phyloP scores from a whole-genome alignment of 371 early-diverging fungal species.

The Rhizopus delemar region DNA sequence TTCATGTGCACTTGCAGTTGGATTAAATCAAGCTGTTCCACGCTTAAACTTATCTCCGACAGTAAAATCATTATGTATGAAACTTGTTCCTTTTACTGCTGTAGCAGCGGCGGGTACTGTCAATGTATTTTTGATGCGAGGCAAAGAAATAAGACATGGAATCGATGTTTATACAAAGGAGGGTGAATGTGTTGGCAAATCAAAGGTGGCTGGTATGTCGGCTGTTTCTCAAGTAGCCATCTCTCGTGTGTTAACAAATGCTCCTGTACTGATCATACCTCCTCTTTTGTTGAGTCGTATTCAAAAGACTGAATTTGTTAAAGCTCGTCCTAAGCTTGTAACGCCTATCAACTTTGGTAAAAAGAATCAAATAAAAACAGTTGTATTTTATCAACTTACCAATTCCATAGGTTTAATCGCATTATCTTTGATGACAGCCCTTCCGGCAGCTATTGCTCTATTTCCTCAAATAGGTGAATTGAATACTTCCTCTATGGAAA shows the following conservation, averaged over 20 bases:
- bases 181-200: slow-evolving; percentile 68
- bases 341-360: slow-evolving; percentile 67
- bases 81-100: slow-evolving; percentile 76
- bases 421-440: slow-evolving; percentile 68
- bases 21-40: slow-evolving; percentile 64
- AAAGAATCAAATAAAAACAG: slow-evolving; percentile 5
- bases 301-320: slow-evolving; percentile 58
- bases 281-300: slow-evolving; percentile 66
- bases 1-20: slow-evolving; percentile 75
- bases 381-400: slow-evolving; percentile 1
- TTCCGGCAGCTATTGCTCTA: slow-evolving; percentile 80
- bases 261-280: slow-evolving; percentile 75
- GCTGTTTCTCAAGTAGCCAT: slow-evolving; percentile 77
- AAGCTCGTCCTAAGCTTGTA: slow-evolving; percentile 53
- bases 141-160: slow-evolving; percentile 79
- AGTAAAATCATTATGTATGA: slow-evolving; percentile 52
- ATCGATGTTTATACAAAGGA: slow-evolving; percentile 69
- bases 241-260: slow-evolving; percentile 74
- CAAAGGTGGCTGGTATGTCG: slow-evolving; percentile 64
- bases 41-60: slow-evolving; percentile 46
- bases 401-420: slow-evolving; percentile 55
- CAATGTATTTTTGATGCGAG: slow-evolving; percentile 86
- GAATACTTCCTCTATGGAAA: slow-evolving; percentile 44
- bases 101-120: slow-evolving; percentile 82
- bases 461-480: slow-evolving; percentile 73